Conservation (phyloP, 768 basidiomycete genomes). For the Daedaleopsis sinensis region DNA sequence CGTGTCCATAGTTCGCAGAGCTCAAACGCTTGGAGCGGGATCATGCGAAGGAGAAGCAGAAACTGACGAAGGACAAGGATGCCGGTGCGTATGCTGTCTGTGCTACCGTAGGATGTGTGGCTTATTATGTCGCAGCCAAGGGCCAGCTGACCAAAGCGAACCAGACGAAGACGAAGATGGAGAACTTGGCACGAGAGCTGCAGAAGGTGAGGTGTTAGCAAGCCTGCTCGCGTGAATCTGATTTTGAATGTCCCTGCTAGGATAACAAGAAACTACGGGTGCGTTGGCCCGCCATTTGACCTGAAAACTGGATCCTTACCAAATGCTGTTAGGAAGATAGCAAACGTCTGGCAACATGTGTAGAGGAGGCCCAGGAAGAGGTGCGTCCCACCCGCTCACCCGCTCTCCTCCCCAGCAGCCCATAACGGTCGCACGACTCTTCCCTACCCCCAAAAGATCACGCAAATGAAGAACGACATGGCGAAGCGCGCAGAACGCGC, state of each 20-base stretch:
- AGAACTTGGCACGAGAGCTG: constrained; percentile 85
- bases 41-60: constrained; percentile 91
- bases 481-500: constrained; percentile 79
- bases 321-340: constrained; percentile 70
- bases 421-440: too few species aligned
- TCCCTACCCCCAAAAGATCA: constrained; percentile 46
- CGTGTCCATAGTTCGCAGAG: constrained; percentile 72
- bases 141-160: constrained; percentile 85
- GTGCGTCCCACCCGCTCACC: constrained; percentile 38
- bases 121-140: constrained; percentile 53
- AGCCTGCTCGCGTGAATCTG: constrained; percentile 3
- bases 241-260: constrained; percentile 42
- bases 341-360: constrained; percentile 74
- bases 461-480: constrained; percentile 82
- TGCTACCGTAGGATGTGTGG: not conserved
- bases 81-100: constrained; percentile 52
- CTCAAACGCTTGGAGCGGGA: constrained; percentile 85
- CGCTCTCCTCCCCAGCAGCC: too few species aligned
- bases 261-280: constrained; percentile 90
- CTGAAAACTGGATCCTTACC: constrained; percentile 44
- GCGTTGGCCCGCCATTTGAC: constrained; percentile 29
- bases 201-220: constrained; percentile 68
- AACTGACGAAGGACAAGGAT: constrained; percentile 89
- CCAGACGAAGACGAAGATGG: constrained; percentile 88
- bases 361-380: constrained; percentile 89